phyloP scores from a whole-genome alignment of 2,329 filamentous ascomycete genomes.

The Malbranchea zuffiana region DNA sequence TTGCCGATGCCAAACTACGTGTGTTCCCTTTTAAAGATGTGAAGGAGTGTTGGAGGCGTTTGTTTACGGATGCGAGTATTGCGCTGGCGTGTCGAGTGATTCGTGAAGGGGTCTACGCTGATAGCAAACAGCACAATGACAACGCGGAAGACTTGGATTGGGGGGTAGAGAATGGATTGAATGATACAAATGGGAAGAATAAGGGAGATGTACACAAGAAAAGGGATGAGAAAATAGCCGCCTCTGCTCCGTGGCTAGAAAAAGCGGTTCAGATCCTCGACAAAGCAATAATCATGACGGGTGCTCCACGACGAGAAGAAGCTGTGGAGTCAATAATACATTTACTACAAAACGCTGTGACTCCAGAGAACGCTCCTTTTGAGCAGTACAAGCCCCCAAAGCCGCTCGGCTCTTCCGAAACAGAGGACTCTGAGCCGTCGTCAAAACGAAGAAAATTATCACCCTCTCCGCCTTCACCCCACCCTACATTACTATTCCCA shows the following conservation, averaged over 20 bases:
- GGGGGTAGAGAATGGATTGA: no score
- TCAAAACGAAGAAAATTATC: constrained; percentile 26
- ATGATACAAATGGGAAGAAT: constrained; percentile 12
- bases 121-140: constrained; percentile 5
- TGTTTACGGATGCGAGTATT: constrained; percentile 49
- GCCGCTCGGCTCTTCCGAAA: no score
- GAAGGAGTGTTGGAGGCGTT: constrained; percentile 44
- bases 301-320: constrained; percentile 47
- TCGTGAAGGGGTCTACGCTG: neutral
- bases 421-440: constrained; percentile 7
- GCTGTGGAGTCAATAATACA: constrained; percentile 30
- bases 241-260: constrained; percentile 39
- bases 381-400: constrained; percentile 7
- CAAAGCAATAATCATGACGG: constrained; percentile 63
- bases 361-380: constrained; percentile 8
- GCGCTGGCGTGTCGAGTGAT: constrained; percentile 33
- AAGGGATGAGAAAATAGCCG: constrained; percentile 10
- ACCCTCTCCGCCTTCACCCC: neutral
- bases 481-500: constrained; percentile 23
- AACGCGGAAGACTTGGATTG: no score
- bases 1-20: constrained; percentile 45
- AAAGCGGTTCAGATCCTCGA: constrained; percentile 58
- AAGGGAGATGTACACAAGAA: constrained; percentile 8
- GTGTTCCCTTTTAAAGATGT: constrained; percentile 49
- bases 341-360: constrained; percentile 20